Evolutionary conservation across 139 green algal genomes (phyloP), one percentile per base, ranked within the genome.

Genomic region (Pseudopediastrum boryanum): DNA sequence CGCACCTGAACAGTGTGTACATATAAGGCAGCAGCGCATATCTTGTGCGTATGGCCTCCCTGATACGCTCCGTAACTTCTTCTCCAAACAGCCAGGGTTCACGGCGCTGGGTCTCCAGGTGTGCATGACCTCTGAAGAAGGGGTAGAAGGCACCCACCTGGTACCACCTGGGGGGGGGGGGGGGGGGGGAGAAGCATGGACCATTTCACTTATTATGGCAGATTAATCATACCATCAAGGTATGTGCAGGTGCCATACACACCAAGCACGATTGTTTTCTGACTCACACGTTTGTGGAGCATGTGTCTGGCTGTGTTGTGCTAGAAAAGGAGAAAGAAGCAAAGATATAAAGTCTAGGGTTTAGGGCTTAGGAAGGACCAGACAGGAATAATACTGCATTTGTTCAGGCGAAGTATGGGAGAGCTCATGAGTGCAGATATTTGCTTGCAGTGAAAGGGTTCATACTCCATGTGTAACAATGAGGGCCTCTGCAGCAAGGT

Each of bases 11-110:
- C 7, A 97, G 85, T 6, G 96, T 99, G 92, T 99, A 99, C 3
- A 98, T 85, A 89, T 98, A 98, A 19, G 97, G 97, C 84, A 99
- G 86, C 70, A 99, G 85, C 21, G 75, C 74, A 86, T 99, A 99
- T 31, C 96, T 89, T 50, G 74, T 76, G 10, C 91, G 83, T 46
- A 99, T 94, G 16, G 97, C 96, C 5, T 85, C 84, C 23, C 95
- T 85, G 39, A 98, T 96, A 62, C 87, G 85, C 2, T 64, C 69
- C 0, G 94, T 99, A 33, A 86, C 80, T 0, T 91, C 83, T 33
- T 98, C 93, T 0, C 95, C 97, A 85, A 97, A 98, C 31, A 99
- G 89, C 96, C 96, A 99, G 10, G 96, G 96, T 91, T 99, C 97
- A 33, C 97, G 88, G 6, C 96, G 89, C 84, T 96, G 95, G 42